These are phyloP conservation scores for Epichloe uncinata DNA, from an alignment of 2,329 filamentous ascomycete genomes.

Conservation along the genomic window DNA sequence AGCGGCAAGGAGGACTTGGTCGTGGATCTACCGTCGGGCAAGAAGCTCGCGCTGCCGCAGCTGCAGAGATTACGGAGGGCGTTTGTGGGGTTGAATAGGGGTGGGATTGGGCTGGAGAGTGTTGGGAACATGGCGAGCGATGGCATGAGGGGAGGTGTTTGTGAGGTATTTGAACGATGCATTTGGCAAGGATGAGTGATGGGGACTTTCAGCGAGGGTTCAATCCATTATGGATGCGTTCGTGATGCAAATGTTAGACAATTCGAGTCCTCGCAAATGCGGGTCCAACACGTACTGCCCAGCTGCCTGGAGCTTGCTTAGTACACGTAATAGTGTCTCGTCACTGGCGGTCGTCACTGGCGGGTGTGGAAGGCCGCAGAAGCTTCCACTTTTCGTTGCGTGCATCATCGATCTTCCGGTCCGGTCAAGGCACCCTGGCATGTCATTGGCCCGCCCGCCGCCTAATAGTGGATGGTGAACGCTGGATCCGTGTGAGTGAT, in stretches of 20 bases:
- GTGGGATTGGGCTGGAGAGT: constrained; percentile 45
- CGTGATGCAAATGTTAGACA: background rate
- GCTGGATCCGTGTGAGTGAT: constrained; percentile 5
- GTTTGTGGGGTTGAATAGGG: constrained; percentile 65
- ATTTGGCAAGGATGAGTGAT: constrained; percentile 41
- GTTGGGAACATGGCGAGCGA: constrained; percentile 40
- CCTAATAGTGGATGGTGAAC: constrained; percentile 9
- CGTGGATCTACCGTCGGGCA: constrained; percentile 49
- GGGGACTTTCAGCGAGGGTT: background rate
- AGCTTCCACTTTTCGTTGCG: constrained; percentile 7
- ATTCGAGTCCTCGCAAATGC: background rate
- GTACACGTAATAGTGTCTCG: background rate
- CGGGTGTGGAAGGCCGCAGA: constrained; percentile 3
- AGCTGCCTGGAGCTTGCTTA: constrained; percentile 3
- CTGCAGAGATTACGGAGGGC: constrained; percentile 66
- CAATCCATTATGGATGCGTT: background rate
- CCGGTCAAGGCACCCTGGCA: constrained; percentile 15
- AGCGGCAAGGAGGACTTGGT: constrained; percentile 33
- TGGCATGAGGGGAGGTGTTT: constrained; percentile 47
- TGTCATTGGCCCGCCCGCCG: constrained; percentile 21
- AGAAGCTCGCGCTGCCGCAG: constrained; percentile 56
- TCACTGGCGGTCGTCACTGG: background rate
- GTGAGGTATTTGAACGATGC: constrained; percentile 53
- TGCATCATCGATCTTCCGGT: constrained; percentile 25
- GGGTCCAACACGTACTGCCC: constrained; percentile 1